Evolutionary conservation across 306 rosid species (phyloP).

Genomic region (Vigna radiata): DNA sequence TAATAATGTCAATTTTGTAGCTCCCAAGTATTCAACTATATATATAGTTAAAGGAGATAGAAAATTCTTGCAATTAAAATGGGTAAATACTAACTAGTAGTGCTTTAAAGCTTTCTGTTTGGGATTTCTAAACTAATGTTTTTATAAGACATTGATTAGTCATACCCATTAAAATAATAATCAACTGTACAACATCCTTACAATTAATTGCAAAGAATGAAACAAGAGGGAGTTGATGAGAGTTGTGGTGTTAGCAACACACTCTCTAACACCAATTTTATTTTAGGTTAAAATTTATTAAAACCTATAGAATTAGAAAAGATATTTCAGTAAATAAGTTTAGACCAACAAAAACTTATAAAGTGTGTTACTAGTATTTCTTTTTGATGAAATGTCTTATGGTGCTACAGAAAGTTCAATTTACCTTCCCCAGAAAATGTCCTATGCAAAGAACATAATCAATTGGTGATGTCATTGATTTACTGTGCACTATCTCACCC

Average conservation of each 20-base stretch:
- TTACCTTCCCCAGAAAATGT: constrained; percentile 90
- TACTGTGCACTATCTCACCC: constrained; percentile 91
- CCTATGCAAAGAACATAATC: constrained; percentile 86
- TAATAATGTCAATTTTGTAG: constrained; percentile 21
- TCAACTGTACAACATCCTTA: neutral
- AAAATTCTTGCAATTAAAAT: neutral
- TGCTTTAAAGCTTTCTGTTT: too few species aligned
- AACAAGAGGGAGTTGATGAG: neutral
- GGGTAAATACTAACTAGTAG: neutral
- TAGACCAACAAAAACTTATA: too few species aligned
- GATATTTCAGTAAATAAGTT: too few species aligned
- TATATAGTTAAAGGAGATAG: neutral
- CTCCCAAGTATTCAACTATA: neutral
- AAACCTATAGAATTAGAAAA: too few species aligned
- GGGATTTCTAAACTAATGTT: too few species aligned
- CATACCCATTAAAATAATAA: neutral
- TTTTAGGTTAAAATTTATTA: too few species aligned
- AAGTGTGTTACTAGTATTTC: too few species aligned
- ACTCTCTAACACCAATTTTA: too few species aligned
- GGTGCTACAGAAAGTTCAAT: neutral
- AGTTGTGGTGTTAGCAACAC: too few species aligned
- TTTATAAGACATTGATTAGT: too few species aligned
- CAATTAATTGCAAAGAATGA: neutral
- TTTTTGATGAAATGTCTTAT: too few species aligned
- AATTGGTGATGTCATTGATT: constrained; percentile 81